A percentile compares a stretch with the other conserved stretches of the same genome.
Evolutionary conservation across 805 yeast species (phyloP).

Genomic region (Lachancea meyersii): DNA sequence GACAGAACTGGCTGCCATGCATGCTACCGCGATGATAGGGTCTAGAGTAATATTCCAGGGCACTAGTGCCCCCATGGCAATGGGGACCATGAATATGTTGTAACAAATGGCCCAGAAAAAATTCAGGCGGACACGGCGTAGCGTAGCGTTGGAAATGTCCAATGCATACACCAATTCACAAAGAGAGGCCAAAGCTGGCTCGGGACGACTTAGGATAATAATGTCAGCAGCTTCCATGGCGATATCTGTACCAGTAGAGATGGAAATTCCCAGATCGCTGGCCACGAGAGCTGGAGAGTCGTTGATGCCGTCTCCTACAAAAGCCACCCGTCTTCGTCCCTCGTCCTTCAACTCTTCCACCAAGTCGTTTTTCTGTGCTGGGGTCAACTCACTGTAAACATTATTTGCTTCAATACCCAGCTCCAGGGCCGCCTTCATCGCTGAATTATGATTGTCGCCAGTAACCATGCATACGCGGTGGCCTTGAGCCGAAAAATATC

Average conservation of each 20-base stretch:
- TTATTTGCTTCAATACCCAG: conserved; percentile 61
- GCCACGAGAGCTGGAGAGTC: conserved; percentile 94
- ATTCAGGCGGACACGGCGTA: conserved; percentile 68
- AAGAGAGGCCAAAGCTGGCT: conserved; percentile 27
- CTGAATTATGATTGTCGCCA: conserved; percentile 70
- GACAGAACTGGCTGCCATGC: conserved; percentile 90
- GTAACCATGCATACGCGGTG: conserved; percentile 78
- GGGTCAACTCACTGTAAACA: conserved; percentile 71
- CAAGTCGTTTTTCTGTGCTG: conserved; percentile 66
- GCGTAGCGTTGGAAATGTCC: conserved; percentile 64
- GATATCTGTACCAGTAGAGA: conserved; percentile 89
- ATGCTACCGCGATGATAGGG: conserved; percentile 83
- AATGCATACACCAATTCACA: conserved; percentile 53
- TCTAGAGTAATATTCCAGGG: conserved; percentile 73
- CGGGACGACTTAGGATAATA: conserved; percentile 52
- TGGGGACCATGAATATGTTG: conserved; percentile 79
- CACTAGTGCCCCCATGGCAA: conserved; percentile 87
- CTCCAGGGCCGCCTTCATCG: conserved; percentile 54
- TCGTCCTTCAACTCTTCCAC: conserved; percentile 49
- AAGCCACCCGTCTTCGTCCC: conserved; percentile 51
- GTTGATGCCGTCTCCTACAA: conserved; percentile 96
- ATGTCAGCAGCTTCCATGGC: conserved; percentile 97
- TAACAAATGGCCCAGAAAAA: conserved; percentile 84
- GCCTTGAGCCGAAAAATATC: conserved; percentile 45
- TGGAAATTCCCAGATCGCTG: conserved; percentile 85